These are phyloP conservation scores for Kwoniella dejecticola DNA, from an alignment of 768 basidiomycete species.

Conservation along the genomic window DNA sequence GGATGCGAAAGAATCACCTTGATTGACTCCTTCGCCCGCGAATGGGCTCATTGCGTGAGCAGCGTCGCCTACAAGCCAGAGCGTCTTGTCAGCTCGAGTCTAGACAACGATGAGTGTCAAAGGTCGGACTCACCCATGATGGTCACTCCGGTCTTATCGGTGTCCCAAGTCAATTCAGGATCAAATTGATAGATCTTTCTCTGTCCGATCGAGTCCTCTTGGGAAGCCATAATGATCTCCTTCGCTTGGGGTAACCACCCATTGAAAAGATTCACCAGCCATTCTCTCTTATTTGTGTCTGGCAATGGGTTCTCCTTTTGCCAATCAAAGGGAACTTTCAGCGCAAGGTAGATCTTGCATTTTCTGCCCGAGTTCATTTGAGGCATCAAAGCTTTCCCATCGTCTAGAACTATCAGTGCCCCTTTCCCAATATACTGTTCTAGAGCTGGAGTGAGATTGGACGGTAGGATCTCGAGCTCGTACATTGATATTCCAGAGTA, in stretches of 20 bases:
- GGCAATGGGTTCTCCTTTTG: conserved; percentile 27
- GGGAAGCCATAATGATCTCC: conserved; percentile 28
- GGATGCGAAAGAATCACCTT: conserved; percentile 11
- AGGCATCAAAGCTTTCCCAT: conserved; percentile 45
- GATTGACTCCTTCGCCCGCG: conserved; percentile 57
- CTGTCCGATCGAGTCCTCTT: conserved; percentile 23
- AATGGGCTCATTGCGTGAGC: conserved; percentile 58
- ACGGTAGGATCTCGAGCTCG: conserved; percentile 32
- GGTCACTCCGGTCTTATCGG: conserved; percentile 29
- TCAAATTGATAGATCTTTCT: conserved; percentile 30
- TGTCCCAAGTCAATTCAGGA: conserved; percentile 23
- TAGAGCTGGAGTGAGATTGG: conserved; percentile 41
- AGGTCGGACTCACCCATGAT: conserved; percentile 24
- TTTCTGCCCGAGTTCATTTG: conserved; percentile 55
- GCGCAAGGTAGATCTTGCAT: conserved; percentile 43
- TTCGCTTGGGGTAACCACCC: conserved; percentile 24
- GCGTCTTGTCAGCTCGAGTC: neutral
- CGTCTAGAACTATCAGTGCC: conserved; percentile 44
- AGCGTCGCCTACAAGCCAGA: conserved; percentile 54
- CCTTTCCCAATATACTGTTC: conserved; percentile 50
- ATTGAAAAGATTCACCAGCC: conserved; percentile 19
- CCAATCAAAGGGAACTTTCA: conserved; percentile 26
- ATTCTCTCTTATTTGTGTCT: conserved; percentile 10
- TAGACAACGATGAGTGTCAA: neutral
- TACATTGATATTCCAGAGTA: conserved; percentile 54